Percentiles rank a stretch among this genome's conserved stretches.
These are phyloP conservation scores for Poterioochromonas sp. DNA, from an alignment of 352 stramenopile genomes.

Conservation along the genomic window DNA sequence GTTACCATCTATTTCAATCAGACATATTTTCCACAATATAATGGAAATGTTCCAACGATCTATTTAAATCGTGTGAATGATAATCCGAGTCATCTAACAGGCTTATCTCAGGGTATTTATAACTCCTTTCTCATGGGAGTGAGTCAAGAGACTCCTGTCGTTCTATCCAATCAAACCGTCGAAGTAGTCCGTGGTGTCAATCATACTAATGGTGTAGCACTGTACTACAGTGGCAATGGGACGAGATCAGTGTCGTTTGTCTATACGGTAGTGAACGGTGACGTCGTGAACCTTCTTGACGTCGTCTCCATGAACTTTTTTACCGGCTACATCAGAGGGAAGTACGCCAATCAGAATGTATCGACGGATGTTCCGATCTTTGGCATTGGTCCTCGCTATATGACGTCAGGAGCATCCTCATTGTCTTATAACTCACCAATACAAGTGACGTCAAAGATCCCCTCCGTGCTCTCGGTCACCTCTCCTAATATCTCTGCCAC, in stretches of 20 bases:
- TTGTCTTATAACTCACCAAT: neutral
- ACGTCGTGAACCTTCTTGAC: neutral
- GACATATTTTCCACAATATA: neutral
- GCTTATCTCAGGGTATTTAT: neutral
- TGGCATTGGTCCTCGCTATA: neutral
- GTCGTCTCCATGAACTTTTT: neutral
- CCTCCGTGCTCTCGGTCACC: neutral
- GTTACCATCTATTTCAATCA: neutral
- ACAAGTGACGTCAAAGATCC: neutral
- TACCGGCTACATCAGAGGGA: neutral
- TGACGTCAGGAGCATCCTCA: neutral
- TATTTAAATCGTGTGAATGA: neutral
- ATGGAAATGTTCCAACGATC: neutral
- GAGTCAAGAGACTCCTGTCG: neutral
- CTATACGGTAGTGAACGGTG: neutral
- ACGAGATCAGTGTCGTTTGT: neutral
- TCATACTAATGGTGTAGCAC: neutral
- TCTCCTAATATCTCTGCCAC: neutral
- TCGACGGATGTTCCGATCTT: neutral
- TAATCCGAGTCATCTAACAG: neutral
- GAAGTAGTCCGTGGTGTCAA: neutral
- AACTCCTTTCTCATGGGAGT: neutral
- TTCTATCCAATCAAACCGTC: neutral
- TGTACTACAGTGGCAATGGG: neutral
- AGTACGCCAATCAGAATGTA: neutral